Percentiles rank a stretch among this genome's conserved stretches.
Conservation (phyloP, 2,329 filamentous ascomycete species). For the Fusarium fujikuroi region DNA sequence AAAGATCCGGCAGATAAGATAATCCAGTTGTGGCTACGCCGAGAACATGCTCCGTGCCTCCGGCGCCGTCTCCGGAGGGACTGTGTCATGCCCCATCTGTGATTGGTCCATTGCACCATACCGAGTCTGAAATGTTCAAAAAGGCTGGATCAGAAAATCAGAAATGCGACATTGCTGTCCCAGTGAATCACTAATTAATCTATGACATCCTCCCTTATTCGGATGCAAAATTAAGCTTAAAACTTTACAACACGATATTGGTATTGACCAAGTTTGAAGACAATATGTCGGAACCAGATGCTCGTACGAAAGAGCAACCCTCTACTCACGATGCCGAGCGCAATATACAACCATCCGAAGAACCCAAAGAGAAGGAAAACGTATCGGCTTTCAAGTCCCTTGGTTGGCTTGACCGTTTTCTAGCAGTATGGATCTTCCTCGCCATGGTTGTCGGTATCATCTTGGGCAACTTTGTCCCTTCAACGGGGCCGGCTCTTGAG, state of each 20-base stretch:
- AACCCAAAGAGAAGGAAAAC: background rate
- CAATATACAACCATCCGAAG: background rate
- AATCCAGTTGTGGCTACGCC: background rate
- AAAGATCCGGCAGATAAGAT: background rate
- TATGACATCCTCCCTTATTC: background rate
- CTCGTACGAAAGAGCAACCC: background rate
- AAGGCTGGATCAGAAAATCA: constrained; percentile 2
- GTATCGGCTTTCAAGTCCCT: constrained; percentile 64
- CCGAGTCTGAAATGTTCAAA: background rate
- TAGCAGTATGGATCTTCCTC: constrained; percentile 79
- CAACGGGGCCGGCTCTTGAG: constrained; percentile 70
- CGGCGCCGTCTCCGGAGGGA: constrained; percentile 11
- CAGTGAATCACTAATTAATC: background rate
- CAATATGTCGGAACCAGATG: background rate
- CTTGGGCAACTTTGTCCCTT: constrained; percentile 78
- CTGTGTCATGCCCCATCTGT: constrained; percentile 38
- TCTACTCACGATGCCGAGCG: constrained; percentile 18
- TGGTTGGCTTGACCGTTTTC: constrained; percentile 69
- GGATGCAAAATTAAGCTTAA: no score
- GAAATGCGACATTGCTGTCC: background rate
- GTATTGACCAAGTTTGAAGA: background rate
- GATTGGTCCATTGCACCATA: constrained; percentile 21
- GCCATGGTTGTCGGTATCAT: constrained; percentile 82
- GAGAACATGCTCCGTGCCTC: constrained; percentile 3
- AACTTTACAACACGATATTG: background rate